These are phyloP conservation scores for Emydomyces testavorans DNA, from an alignment of 2,329 filamentous ascomycete genomes.

Conservation along the genomic window DNA sequence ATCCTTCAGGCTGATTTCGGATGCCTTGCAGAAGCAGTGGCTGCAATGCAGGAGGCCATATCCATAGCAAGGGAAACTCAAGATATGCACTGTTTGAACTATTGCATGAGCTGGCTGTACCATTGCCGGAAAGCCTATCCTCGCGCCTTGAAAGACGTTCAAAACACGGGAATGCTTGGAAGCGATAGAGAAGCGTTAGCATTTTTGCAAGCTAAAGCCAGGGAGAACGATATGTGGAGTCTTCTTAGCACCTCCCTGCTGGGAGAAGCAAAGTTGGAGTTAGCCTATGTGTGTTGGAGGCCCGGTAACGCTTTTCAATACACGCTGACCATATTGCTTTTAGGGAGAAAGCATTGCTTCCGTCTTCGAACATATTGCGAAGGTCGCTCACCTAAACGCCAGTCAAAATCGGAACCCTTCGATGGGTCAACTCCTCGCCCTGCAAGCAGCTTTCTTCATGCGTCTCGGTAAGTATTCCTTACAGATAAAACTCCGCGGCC, in stretches of 20 bases:
- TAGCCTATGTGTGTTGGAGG: slow-evolving; percentile 54
- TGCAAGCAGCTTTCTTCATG: slow-evolving; percentile 63
- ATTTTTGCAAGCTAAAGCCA: slow-evolving; percentile 76
- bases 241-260: slow-evolving; percentile 72
- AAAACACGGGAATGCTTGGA: slow-evolving; percentile 61
- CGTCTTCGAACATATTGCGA: slow-evolving; percentile 66
- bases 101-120: slow-evolving; percentile 89
- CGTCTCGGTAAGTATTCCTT: slow-evolving; percentile 50
- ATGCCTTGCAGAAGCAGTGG: slow-evolving; percentile 77
- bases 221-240: slow-evolving; percentile 74
- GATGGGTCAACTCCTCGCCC: slow-evolving; percentile 60
- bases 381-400: slow-evolving; percentile 71
- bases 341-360: slow-evolving; percentile 47
- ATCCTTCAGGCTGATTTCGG: slow-evolving; percentile 93
- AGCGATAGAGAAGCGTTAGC: slow-evolving; percentile 69
- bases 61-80: slow-evolving; percentile 88
- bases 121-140: slow-evolving; percentile 85
- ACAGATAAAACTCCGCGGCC: neutral
- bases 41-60: slow-evolving; percentile 89
- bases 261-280: slow-evolving; percentile 69
- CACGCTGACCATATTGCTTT: slow-evolving; percentile 4
- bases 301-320: slow-evolving; percentile 22
- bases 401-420: slow-evolving; percentile 61
- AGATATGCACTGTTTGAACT: slow-evolving; percentile 86
- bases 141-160: slow-evolving; percentile 56